A percentile compares a stretch with the other conserved stretches of the same genome.
Conservation (phyloP, 306 rosid species). For the Luffa aegyptiaca region DNA sequence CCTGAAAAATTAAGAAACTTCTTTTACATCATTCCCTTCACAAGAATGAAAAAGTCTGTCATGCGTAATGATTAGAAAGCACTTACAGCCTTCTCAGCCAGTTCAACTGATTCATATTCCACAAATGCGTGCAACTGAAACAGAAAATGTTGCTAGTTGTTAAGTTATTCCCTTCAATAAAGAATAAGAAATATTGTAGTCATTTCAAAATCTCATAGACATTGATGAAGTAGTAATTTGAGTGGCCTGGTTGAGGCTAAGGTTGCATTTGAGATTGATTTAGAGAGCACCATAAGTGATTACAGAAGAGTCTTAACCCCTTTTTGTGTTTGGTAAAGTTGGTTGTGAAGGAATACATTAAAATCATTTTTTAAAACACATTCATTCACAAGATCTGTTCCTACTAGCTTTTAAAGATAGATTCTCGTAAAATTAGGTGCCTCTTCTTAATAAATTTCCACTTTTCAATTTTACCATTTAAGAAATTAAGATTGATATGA, state of each 20-base stretch:
- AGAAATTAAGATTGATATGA: too few relatives aligned
- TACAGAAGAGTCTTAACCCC: too few relatives aligned
- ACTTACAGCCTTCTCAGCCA: conserved; percentile 97
- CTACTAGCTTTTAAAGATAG: too few relatives aligned
- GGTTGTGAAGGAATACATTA: too few relatives aligned
- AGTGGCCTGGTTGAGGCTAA: background rate
- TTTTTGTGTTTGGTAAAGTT: too few relatives aligned
- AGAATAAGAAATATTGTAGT: background rate
- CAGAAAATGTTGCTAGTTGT: background rate
- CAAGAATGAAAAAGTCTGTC: background rate
- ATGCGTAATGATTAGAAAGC: conserved; percentile 13
- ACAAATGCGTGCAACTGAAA: conserved; percentile 94
- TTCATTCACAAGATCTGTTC: too few relatives aligned
- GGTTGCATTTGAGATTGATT: too few relatives aligned
- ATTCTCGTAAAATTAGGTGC: too few relatives aligned
- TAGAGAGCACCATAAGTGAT: too few relatives aligned
- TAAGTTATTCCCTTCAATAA: background rate
- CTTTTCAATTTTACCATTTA: too few relatives aligned
- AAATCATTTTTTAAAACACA: too few relatives aligned
- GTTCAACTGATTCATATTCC: conserved; percentile 83
- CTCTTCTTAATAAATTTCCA: too few relatives aligned
- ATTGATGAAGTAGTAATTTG: background rate
- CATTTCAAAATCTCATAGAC: background rate
- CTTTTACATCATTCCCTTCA: background rate
- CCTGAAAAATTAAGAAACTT: conserved; percentile 40